phyloP scores from a whole-genome alignment of 768 basidiomycete species.

The Dendrothele bispora region DNA sequence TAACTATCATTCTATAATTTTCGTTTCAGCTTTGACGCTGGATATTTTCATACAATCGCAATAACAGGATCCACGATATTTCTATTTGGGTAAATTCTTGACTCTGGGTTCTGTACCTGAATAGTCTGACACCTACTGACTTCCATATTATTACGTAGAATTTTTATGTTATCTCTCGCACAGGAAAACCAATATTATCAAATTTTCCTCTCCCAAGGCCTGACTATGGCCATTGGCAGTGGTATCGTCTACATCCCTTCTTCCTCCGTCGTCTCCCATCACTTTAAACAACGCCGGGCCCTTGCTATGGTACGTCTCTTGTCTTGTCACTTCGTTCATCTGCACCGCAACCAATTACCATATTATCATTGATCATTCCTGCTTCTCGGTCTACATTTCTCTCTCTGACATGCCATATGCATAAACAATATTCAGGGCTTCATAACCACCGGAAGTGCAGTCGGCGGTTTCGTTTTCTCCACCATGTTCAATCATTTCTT shows the following conservation, averaged over 20 bases:
- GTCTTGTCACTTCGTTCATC: too few relatives aligned
- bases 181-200: constrained; percentile 1
- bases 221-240: constrained; percentile 4
- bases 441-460: constrained; percentile 1
- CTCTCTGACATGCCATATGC: background rate
- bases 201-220: too few relatives aligned
- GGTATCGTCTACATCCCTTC: constrained; percentile 1
- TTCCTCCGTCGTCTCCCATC: constrained; percentile 5
- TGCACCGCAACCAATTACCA: too few relatives aligned
- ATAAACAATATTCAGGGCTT: background rate
- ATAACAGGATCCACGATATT: background rate
- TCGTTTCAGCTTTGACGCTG: constrained; percentile 1
- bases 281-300: background rate
- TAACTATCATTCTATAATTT: background rate
- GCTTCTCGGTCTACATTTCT: background rate
- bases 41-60: background rate
- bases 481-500: constrained; percentile 1
- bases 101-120: too few relatives aligned
- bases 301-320: constrained; percentile 1
- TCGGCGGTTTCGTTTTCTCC: constrained; percentile 5
- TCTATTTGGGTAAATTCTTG: background rate
- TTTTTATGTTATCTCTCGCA: constrained; percentile 4
- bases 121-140: background rate
- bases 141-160: background rate
- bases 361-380: too few relatives aligned